Base-by-base conservation (phyloP, 352 stramenopile species). In the Peronospora farinosa region DNA sequence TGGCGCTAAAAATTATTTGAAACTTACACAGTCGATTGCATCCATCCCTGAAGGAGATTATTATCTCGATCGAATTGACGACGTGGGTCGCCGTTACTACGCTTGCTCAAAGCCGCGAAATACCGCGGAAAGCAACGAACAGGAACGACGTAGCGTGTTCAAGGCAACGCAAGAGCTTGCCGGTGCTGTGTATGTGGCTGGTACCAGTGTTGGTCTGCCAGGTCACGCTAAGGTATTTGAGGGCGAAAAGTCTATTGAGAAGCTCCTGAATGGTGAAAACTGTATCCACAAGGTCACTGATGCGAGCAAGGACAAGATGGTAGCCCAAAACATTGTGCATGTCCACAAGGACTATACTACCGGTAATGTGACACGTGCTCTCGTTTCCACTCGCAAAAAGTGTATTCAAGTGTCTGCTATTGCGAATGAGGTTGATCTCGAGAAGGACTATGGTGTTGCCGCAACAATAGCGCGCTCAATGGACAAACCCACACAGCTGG, bases 291-390 rank as follows among this genome's bases (percentile, higher is more conserved):
- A 63, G 21, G 69, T 98, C 12, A 72, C 58, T 27, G 74, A 72
- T 42, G 65, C 46, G 0, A 65, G 76, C 3, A 88, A 88, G 48
- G 70, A 89, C 48, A 75, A 72, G 1, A 91, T 98, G 84, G 40
- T 98, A 15, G 76, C 93, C 44, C 96, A 95, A 51, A 97, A 96
- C 60, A 88, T 98, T 13, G 88, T 97, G 13, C 78, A 96, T 47
- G 48, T 95, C 2, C 83, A 46, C 23, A 67, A 91, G 48, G 46
- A 72, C 31, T 54, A 70, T 7, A 65, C 65, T 23, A 68, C 67
- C 2, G 79, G 71, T n/a, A 60, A 52, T 10, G 55, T 86, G 28
- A 54, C 78, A 7, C 65, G 61, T 13, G 23, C 47, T 7, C 55
- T 39, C 0, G 77, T 98, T n/a, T 57, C 51, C 0, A 57, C 41